A percentile compares a stretch with the other conserved stretches of the same genome.
These are phyloP conservation scores for Grosmannia clavigera DNA, from an alignment of 2,329 filamentous ascomycete species.

Conservation along the genomic window DNA sequence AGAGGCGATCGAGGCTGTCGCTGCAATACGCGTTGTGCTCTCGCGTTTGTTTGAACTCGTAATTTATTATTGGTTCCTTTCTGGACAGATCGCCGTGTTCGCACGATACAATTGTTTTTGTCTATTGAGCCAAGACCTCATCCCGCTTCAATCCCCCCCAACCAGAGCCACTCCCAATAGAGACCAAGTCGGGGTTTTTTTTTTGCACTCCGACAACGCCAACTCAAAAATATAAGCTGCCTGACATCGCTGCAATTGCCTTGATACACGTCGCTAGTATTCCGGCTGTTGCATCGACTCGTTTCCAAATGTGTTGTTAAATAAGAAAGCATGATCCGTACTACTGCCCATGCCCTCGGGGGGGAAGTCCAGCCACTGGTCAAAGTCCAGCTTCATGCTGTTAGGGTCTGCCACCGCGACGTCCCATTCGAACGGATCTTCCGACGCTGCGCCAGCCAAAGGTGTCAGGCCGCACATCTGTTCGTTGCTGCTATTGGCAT, in stretches of 20 bases:
- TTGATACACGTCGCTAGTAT: background rate
- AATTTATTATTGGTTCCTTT: background rate
- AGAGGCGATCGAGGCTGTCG: too few relatives aligned
- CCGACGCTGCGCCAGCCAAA: slow-evolving; percentile 29
- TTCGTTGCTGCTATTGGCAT: slow-evolving; percentile 21
- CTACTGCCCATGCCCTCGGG: slow-evolving; percentile 27
- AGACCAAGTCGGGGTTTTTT: background rate
- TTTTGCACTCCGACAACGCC: background rate
- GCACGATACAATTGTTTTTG: background rate
- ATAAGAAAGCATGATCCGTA: slow-evolving; percentile 16
- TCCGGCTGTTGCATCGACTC: slow-evolving; percentile 9
- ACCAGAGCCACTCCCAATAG: background rate
- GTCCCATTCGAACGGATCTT: slow-evolving; percentile 40
- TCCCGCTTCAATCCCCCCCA: background rate
- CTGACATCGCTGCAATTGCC: background rate
- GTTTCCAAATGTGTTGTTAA: slow-evolving; percentile 13
- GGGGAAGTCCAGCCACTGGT: slow-evolving; percentile 47
- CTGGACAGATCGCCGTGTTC: background rate
- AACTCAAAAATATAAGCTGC: background rate
- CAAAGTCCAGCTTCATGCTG: slow-evolving; percentile 41
- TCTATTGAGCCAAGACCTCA: background rate
- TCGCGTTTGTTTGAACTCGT: background rate
- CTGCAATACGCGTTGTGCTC: too few relatives aligned
- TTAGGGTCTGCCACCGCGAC: slow-evolving; percentile 25
- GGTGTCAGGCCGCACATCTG: slow-evolving; percentile 29